Percentiles rank a stretch among this genome's conserved stretches.
Conservation (phyloP, 2,329 filamentous ascomycete species). For the Aspergillus sergii region DNA sequence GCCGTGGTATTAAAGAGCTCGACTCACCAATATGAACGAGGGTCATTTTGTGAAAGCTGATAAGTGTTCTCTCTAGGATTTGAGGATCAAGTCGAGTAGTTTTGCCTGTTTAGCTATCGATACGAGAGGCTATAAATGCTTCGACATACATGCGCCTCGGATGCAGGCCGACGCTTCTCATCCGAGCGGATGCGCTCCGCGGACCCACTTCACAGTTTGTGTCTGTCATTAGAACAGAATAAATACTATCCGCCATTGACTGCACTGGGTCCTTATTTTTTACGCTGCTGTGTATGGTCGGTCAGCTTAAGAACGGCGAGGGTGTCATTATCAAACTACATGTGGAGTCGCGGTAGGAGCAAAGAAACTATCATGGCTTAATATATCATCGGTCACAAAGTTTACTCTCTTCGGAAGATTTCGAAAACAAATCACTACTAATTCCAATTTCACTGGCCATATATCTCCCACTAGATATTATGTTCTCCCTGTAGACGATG, state of each 20-base stretch:
- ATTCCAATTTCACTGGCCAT: neutral
- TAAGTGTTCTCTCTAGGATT: neutral
- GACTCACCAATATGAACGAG: slow-evolving; percentile 9
- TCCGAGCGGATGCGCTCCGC: neutral
- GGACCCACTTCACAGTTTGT: neutral
- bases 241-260: no score
- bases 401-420: neutral
- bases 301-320: neutral
- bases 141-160: neutral
- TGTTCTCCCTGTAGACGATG: slow-evolving; percentile 23
- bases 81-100: rapidly evolving
- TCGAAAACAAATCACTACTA: neutral
- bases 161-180: neutral
- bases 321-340: neutral
- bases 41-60: neutral
- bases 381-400: neutral
- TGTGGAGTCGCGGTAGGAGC: neutral
- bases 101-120: neutral
- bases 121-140: neutral
- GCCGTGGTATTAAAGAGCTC: no score
- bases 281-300: no score
- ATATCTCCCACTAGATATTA: neutral
- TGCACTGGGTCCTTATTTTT: no score
- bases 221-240: neutral
- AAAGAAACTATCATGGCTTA: neutral